These are phyloP conservation scores for Colletotrichum horii DNA, from an alignment of 2,329 filamentous ascomycete genomes.

Conservation along the genomic window DNA sequence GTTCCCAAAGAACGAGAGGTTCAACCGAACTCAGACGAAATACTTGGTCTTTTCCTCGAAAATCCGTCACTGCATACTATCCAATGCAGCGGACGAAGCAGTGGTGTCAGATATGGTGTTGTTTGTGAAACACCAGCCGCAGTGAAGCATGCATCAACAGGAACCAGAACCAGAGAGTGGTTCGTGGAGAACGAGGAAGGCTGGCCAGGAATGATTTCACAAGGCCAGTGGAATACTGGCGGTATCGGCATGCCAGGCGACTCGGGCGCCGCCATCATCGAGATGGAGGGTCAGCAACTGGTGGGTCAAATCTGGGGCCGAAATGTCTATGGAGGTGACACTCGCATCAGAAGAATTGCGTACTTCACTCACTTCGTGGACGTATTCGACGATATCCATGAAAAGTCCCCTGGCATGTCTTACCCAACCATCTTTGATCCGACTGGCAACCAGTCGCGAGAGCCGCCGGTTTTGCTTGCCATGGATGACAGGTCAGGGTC, in stretches of 20 bases:
- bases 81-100: background rate
- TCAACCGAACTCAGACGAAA: accelerated
- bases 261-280: background rate
- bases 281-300: background rate
- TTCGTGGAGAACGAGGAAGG: background rate
- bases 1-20: no score
- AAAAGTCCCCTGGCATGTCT: background rate
- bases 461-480: no score
- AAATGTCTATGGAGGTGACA: background rate
- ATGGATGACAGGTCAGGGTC: no score
- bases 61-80: background rate
- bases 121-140: background rate
- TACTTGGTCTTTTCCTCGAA: background rate
- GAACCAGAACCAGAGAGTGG: background rate
- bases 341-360: background rate
- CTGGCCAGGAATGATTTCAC: no score
- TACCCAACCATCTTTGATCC: no score
- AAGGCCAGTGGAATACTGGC: background rate
- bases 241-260: background rate
- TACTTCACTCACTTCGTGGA: background rate
- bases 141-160: background rate
- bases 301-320: constrained; percentile 2
- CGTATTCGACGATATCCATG: background rate
- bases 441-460: no score
- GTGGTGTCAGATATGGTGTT: background rate